Conservation (phyloP, 2,329 filamentous ascomycete genomes). For the Pseudocercospora crystallina region DNA sequence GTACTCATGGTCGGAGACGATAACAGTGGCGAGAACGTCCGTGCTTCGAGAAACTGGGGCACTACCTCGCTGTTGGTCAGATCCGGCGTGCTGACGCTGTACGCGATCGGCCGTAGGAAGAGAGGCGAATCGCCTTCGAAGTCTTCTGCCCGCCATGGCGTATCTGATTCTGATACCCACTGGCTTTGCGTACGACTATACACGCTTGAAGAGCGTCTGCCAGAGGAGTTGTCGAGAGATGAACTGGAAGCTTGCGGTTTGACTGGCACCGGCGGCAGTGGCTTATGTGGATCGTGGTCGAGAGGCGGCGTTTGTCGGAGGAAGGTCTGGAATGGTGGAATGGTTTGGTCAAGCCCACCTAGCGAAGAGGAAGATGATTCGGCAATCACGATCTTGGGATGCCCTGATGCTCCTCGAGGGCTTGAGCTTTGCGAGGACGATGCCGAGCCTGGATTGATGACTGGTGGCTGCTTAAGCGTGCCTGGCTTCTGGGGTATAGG, state of each 20-base stretch:
- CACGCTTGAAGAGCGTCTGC: conserved; percentile 33
- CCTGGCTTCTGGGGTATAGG: neutral
- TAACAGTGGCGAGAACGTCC: conserved; percentile 30
- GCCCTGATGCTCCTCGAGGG: neutral
- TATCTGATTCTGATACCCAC: conserved; percentile 18
- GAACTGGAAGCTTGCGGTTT: neutral
- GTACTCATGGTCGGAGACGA: conserved; percentile 26
- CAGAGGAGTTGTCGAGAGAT: neutral
- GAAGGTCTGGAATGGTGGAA: conserved; percentile 36
- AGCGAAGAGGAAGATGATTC: conserved; percentile 25
- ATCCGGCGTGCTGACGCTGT: conserved; percentile 32
- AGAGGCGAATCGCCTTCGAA: conserved; percentile 24
- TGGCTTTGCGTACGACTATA: conserved; percentile 36
- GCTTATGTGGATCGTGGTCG: conserved; percentile 29
- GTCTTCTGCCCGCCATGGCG: conserved; percentile 22
- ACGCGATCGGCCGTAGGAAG: conserved; percentile 29
- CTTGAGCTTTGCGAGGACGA: neutral
- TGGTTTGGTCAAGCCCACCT: conserved; percentile 26
- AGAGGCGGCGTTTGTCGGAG: conserved; percentile 31
- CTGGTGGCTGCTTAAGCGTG: conserved; percentile 19
- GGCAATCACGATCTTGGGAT: neutral
- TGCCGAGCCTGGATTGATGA: conserved; percentile 4
- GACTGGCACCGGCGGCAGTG: conserved; percentile 33
- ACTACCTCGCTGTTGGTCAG: conserved; percentile 6
- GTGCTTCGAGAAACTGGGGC: conserved; percentile 22